Evolutionary conservation across 2,329 filamentous ascomycete species (phyloP), one percentile per base, ranked within the genome.

Genomic region (Madurella fahalii): DNA sequence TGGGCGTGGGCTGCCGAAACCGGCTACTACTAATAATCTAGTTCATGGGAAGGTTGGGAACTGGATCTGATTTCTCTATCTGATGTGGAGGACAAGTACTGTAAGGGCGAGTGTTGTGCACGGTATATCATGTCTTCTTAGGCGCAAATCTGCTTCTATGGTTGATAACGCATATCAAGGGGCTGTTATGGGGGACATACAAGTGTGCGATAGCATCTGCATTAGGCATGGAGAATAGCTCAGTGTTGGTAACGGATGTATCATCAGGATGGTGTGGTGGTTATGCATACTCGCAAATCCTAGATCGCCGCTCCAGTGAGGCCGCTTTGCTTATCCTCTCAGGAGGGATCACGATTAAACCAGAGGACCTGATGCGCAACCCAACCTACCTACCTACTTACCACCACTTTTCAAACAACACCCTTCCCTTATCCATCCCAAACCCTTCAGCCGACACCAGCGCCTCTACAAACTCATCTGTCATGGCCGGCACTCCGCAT

Each of bases 401-500:
- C 71, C 71, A 73, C 71, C 71, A 73, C 50, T 69, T 72, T 60
- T 73, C 71, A 52, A 54, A 71, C 39, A 72, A 39, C 0, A 73
- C 67, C 42, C 66, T 64, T 2, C 62, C 40, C 7, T 52, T n/a
- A 2, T 64, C 58, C 49, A 73, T 59, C 1, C 61, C 62, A 1
- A 66, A 45, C 0, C 67, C 67, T 0, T 53, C 57, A 0, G 61
- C 48, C 2, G 69, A 66, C 2, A 68, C 73, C 9, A 81, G 62
- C 17, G 77, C 69, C 17, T 72, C 69, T 1, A 86, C 81, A 60
- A 87, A 77, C 47, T 79, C 75, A 65, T 90, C 87, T 1, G 85
- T 89, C 86, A 89, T 89, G 2, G 63, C 62, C 11, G 83, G 84
- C 13, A 85, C 79, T 1, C 86, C 86, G 63, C 87, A 90, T 0